Base-by-base conservation (phyloP, 371 early-diverging fungal genomes). In the Mucor saturninus region DNA sequence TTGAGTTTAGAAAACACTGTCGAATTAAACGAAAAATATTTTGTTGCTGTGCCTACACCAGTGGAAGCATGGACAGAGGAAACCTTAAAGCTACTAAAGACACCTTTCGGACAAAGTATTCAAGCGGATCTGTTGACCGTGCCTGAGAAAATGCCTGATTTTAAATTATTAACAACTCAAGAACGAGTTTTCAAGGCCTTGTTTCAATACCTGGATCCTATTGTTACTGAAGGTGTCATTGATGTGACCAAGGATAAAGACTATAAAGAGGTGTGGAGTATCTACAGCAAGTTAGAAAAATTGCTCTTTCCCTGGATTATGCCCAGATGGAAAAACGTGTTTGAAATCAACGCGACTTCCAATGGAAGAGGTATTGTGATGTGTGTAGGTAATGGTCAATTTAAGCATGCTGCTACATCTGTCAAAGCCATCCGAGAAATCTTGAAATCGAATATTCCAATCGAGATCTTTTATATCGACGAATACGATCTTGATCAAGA, bases 401-500 rank as follows among this genome's bases (percentile, higher is more conserved):
- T 87, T 58, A 74, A 80, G 15, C 77, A 80, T 43, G 88, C 90
- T 9, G 67, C 77, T 15, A 77, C 82, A 13, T 69, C 88, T 4
- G 79, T 91, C 29, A 68, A 73, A 26, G 74, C 83, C 2, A 65
- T 93, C 28, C 83, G 92, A 0, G 56, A 72, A 8, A 68, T 89
- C 2, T 75, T 86, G 26, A 71, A 83, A 58, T 84, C 82, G 5
- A 72, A 75, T 14, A 70, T 93, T 2, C 93, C 92, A 0, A 88
- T 93, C 50, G 89, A 93, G 63, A 76, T 91, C 3, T 89, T 87
- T 58, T 83, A 89, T 56, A 84, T 82, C 37, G 83, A 87, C 7
- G 73, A 82, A 0, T 50, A 62, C 2, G 93, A 93, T 55, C 70
- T 91, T 10, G 69, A 76, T 1, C 50, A 59, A 0, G 72, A 68